Evolutionary conservation across 768 basidiomycete genomes (phyloP).

Genomic region (Amanita polypyramis): DNA sequence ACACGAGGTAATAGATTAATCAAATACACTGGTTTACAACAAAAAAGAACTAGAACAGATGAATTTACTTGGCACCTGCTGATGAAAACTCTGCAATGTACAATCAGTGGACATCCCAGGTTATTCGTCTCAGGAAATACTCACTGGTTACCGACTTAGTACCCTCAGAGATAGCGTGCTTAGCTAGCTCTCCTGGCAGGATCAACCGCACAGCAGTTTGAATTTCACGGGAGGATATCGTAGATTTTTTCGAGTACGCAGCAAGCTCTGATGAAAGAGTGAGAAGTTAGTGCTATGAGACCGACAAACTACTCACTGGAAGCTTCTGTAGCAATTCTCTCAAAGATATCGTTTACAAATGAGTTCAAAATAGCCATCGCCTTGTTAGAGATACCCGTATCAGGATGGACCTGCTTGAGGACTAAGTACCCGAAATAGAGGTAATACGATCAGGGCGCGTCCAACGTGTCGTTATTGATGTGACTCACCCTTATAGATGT

Average conservation of each 20-base stretch:
- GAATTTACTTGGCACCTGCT: constrained; percentile 40
- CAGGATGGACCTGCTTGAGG: constrained; percentile 95
- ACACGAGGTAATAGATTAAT: constrained; percentile 8
- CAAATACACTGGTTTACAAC: constrained; percentile 21
- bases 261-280: constrained; percentile 61
- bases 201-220: constrained; percentile 94
- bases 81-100: constrained; percentile 41
- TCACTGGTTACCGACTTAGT: constrained; percentile 47
- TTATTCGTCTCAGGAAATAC: constrained; percentile 13
- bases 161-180: constrained; percentile 98
- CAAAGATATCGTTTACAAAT: constrained; percentile 92
- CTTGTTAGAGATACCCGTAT: constrained; percentile 98
- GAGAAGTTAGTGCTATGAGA: not conserved
- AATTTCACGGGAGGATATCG: constrained; percentile 97
- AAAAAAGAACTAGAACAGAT: constrained; percentile 3
- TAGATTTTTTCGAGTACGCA: constrained; percentile 97
- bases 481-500: constrained; percentile 76
- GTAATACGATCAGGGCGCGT: not conserved
- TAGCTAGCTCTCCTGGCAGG: constrained; percentile 94
- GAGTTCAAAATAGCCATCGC: constrained; percentile 89
- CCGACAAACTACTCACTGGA: constrained; percentile 45
- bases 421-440: constrained; percentile 32
- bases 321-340: constrained; percentile 83
- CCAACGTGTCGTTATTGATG: constrained; percentile 2
- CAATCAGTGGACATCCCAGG: not conserved